phyloP scores from a whole-genome alignment of 768 basidiomycete species.

The Pholiota microspora region DNA sequence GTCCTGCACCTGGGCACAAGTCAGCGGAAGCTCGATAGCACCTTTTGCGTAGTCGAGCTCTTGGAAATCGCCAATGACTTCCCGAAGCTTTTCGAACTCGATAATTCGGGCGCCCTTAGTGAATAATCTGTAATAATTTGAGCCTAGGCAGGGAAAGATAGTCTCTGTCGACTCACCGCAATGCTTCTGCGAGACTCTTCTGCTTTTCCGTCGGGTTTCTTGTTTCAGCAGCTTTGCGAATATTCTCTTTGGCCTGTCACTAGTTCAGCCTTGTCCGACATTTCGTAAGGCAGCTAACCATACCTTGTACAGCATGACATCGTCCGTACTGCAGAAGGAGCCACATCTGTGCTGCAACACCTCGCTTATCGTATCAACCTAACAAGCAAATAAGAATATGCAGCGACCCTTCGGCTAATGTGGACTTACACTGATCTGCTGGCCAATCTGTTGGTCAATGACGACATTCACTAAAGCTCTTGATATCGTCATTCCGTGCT shows the following conservation, averaged over 20 bases:
- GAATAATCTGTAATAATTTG: conserved; percentile 60
- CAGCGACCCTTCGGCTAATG: conserved; percentile 1
- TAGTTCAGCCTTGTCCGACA: neutral
- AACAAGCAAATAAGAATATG: conserved; percentile 4
- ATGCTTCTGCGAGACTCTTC: conserved; percentile 80
- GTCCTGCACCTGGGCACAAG: conserved; percentile 80
- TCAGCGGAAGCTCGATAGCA: conserved; percentile 80
- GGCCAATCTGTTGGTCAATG: conserved; percentile 97
- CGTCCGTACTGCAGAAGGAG: conserved; percentile 96
- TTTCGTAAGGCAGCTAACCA: conserved; percentile 10
- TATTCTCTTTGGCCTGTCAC: conserved; percentile 84
- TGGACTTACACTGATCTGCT: conserved; percentile 83
- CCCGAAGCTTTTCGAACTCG: conserved; percentile 79
- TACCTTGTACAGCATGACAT: conserved; percentile 97
- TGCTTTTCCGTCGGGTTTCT: conserved; percentile 71
- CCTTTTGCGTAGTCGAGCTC: conserved; percentile 83
- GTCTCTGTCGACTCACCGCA: conserved; percentile 54
- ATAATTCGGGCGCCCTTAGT: conserved; percentile 84
- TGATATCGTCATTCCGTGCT: conserved; percentile 85
- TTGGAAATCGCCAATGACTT: conserved; percentile 88
- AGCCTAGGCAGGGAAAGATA: conserved; percentile 6
- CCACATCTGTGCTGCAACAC: conserved; percentile 93
- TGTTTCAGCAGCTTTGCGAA: conserved; percentile 86
- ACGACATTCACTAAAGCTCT: conserved; percentile 90
- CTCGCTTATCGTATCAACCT: conserved; percentile 98